These are phyloP conservation scores for Lichina pygmaea DNA, from an alignment of 495 filamentous ascomycete species.

Conservation along the genomic window DNA sequence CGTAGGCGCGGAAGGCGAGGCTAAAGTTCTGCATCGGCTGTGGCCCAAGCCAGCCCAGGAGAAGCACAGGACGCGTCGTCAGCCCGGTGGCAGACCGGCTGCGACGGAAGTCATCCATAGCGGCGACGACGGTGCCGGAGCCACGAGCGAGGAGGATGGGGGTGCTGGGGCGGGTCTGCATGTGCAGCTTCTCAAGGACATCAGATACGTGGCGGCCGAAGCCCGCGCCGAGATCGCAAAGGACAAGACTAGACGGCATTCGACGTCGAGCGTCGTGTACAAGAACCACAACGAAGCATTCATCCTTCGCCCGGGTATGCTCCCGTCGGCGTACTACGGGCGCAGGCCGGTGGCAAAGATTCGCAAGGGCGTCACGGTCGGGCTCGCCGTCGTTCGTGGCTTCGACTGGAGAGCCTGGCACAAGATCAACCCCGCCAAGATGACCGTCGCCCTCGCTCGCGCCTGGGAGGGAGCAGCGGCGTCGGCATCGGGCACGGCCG, in stretches of 20 bases:
- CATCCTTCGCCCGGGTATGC: constrained; percentile 49
- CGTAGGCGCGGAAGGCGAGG: constrained; percentile 68
- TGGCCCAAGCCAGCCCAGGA: constrained; percentile 35
- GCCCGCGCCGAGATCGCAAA: constrained; percentile 3
- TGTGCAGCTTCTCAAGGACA: constrained; percentile 3
- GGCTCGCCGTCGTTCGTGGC: constrained; percentile 64
- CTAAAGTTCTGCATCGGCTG: constrained; percentile 60
- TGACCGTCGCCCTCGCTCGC: constrained; percentile 18
- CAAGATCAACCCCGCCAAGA: constrained; percentile 36
- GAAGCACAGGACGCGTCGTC: constrained; percentile 11
- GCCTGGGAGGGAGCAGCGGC: constrained; percentile 19
- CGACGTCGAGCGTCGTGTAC: constrained; percentile 53
- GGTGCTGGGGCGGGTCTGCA: neutral
- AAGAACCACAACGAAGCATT: constrained; percentile 48
- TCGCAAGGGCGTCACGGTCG: constrained; percentile 54
- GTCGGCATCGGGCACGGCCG: constrained; percentile 8
- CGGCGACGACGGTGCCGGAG: constrained; percentile 1
- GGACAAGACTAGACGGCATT: constrained; percentile 19
- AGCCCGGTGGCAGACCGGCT: constrained; percentile 5
- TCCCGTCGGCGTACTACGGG: constrained; percentile 56
- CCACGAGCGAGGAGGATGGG: constrained; percentile 2
- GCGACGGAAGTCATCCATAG: neutral
- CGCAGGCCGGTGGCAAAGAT: constrained; percentile 60
- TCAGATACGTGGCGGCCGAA: constrained; percentile 3
- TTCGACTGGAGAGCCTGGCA: constrained; percentile 61